Evolutionary conservation across 2,329 filamentous ascomycete genomes (phyloP).

Genomic region (Nemania sp.): DNA sequence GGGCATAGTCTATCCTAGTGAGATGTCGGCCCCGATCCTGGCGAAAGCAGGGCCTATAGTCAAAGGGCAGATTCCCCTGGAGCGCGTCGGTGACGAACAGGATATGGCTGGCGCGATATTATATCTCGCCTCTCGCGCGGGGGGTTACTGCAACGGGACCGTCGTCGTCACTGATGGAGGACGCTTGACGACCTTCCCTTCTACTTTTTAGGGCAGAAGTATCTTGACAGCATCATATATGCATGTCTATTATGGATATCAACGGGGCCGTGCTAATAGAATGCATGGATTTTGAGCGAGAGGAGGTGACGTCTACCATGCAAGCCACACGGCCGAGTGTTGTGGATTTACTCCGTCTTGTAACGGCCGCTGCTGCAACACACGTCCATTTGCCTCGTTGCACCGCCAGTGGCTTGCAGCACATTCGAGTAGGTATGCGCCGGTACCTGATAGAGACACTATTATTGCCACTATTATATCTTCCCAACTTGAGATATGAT

Average conservation of each 20-base stretch:
- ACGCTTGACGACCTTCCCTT: conserved; percentile 59
- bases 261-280: not conserved
- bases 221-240: not conserved
- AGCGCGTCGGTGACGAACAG: conserved; percentile 61
- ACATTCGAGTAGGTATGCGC: no score
- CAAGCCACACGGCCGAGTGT: no score
- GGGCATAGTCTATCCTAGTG: conserved; percentile 60
- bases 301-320: no score
- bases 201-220: conserved; percentile 50
- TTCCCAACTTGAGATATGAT: not conserved
- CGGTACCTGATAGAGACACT: no score
- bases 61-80: conserved; percentile 57
- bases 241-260: not conserved
- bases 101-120: conserved; percentile 69
- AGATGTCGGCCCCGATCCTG: conserved; percentile 61
- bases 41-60: conserved; percentile 43
- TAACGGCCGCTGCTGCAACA: no score
- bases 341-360: no score
- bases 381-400: no score
- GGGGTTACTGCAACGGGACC: conserved; percentile 68
- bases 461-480: no score
- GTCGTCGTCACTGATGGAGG: conserved; percentile 68
- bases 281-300: no score
- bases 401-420: no score
- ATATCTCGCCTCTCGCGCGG: conserved; percentile 67